These are phyloP conservation scores for Ambrosiella xylebori DNA, from an alignment of 2,329 filamentous ascomycete species.

Conservation along the genomic window DNA sequence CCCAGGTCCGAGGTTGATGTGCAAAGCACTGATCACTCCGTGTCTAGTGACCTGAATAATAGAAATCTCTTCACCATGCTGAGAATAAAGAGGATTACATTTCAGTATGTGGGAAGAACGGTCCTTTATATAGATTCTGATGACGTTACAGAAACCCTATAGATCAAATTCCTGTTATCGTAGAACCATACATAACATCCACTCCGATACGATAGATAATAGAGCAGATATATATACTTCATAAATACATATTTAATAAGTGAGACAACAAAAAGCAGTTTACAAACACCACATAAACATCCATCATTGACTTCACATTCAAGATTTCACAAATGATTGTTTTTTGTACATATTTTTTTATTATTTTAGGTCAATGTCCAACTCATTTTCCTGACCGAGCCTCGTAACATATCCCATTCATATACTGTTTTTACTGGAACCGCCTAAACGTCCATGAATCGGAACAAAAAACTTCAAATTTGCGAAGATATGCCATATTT, in stretches of 20 bases:
- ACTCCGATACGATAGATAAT: too few relatives aligned
- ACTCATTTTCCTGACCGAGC: conserved; percentile 5
- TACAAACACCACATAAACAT: too few relatives aligned
- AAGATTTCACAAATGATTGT: neutral
- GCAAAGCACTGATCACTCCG: neutral
- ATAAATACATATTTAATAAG: too few relatives aligned
- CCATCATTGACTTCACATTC: too few relatives aligned
- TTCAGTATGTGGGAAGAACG: neutral
- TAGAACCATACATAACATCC: neutral
- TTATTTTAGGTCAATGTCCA: conserved; percentile 9
- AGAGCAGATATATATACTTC: too few relatives aligned
- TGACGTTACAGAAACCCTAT: neutral
- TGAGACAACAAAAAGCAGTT: too few relatives aligned
- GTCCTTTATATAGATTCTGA: neutral
- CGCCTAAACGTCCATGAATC: conserved; percentile 3
- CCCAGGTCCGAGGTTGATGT: neutral
- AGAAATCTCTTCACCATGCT: neutral
- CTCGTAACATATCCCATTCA: neutral
- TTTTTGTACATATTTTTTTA: conserved; percentile 9
- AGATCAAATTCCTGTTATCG: neutral
- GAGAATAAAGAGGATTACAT: neutral
- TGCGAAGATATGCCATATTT: conserved; percentile 8
- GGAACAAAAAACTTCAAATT: conserved; percentile 10
- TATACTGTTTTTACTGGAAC: conserved; percentile 8
- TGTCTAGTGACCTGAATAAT: neutral